Conservation (phyloP, 176 grass and related monocot species). For the Urochloa ruziziensis region DNA sequence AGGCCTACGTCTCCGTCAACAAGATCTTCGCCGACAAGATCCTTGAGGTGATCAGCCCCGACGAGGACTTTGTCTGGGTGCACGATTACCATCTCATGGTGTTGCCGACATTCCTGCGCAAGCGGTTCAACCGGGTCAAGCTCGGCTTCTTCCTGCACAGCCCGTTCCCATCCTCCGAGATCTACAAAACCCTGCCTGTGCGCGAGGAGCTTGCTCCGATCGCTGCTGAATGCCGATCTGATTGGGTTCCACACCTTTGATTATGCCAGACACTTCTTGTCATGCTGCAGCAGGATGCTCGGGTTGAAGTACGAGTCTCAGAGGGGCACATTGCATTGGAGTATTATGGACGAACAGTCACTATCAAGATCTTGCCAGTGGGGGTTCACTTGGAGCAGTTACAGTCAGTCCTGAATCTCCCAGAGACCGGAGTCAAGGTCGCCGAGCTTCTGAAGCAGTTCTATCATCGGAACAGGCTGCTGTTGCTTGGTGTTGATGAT, state of each 20-base stretch:
- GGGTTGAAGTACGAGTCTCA: slow-evolving; percentile 84
- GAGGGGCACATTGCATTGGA: slow-evolving; percentile 80
- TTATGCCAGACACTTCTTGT: slow-evolving; percentile 89
- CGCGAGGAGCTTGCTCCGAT: slow-evolving; percentile 75
- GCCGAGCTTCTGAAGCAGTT: slow-evolving; percentile 79
- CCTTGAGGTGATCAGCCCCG: slow-evolving; percentile 88
- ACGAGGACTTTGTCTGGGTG: slow-evolving; percentile 92
- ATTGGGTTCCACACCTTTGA: slow-evolving; percentile 97
- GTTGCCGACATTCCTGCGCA: slow-evolving; percentile 78
- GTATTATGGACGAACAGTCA: slow-evolving; percentile 89
- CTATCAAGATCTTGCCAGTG: slow-evolving; percentile 87
- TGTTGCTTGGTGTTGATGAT: slow-evolving; percentile 89
- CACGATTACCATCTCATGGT: slow-evolving; percentile 97
- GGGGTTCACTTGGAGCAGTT: slow-evolving; percentile 86
- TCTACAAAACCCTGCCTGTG: slow-evolving; percentile 82
- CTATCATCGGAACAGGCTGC: slow-evolving; percentile 25
- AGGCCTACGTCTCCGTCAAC: slow-evolving; percentile 90
- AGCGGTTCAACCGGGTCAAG: slow-evolving; percentile 81
- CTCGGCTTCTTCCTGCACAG: slow-evolving; percentile 91
- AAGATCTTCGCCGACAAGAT: slow-evolving; percentile 98
- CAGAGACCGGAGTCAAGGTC: slow-evolving; percentile 63
- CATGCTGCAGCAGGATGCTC: slow-evolving; percentile 90
- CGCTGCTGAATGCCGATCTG: slow-evolving; percentile 77
- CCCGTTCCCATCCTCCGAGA: slow-evolving; percentile 84
- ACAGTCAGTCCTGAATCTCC: slow-evolving; percentile 54